Conservation (phyloP, 1,139 yeast genomes). For the Diutina scorzettiae region DNA sequence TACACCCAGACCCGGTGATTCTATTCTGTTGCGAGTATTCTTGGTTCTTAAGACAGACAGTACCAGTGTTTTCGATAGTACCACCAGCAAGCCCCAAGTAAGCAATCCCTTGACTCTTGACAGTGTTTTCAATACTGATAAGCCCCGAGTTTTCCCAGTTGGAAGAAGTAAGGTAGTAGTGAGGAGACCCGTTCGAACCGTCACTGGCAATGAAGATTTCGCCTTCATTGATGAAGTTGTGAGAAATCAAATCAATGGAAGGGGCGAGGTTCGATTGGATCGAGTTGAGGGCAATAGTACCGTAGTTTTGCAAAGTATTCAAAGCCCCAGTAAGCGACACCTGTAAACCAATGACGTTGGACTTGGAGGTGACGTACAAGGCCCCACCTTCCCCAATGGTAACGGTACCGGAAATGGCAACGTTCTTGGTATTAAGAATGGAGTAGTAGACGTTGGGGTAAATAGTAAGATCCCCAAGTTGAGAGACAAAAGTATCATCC, state of each 20-base stretch:
- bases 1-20: slow-evolving; percentile 7
- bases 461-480: neutral
- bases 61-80: slow-evolving; percentile 7
- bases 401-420: neutral
- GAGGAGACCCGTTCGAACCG: slow-evolving; percentile 1
- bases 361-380: neutral
- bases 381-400: neutral
- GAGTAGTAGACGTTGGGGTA: slow-evolving; percentile 4
- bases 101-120: neutral
- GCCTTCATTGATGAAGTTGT: neutral
- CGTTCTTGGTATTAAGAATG: neutral
- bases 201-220: neutral
- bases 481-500: neutral
- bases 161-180: slow-evolving; percentile 5
- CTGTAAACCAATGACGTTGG: neutral
- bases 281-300: slow-evolving; percentile 1
- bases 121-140: neutral
- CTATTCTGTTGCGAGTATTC: slow-evolving; percentile 7
- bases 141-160: slow-evolving; percentile 3
- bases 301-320: slow-evolving; percentile 1
- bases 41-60: slow-evolving; percentile 8
- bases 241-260: neutral
- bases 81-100: slow-evolving; percentile 3
- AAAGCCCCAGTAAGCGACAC: neutral
- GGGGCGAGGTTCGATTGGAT: slow-evolving; percentile 4